phyloP scores from a whole-genome alignment of 2,329 filamentous ascomycete genomes.

The Botrytis elliptica region DNA sequence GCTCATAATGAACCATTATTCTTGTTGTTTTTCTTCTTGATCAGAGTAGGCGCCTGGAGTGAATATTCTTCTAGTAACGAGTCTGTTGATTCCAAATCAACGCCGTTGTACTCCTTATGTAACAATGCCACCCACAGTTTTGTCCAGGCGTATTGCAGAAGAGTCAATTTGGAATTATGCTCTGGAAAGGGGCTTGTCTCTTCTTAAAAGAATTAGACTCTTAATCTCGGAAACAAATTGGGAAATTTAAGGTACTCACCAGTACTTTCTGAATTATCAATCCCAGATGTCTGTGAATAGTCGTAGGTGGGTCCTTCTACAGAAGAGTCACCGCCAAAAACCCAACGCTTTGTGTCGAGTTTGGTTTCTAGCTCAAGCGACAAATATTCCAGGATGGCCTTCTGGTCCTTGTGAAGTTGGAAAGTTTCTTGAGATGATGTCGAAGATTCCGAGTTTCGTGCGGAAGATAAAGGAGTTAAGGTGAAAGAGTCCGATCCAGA shows the following conservation, averaged over 20 bases:
- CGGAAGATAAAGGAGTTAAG: neutral
- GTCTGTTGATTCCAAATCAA: neutral
- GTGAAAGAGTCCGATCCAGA: neutral
- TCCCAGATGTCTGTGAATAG: neutral
- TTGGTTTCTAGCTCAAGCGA: neutral
- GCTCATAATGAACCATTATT: slow-evolving; percentile 19
- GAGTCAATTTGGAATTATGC: neutral
- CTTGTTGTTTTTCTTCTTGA: neutral
- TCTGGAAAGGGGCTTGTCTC: neutral
- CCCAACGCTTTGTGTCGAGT: neutral
- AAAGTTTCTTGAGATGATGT: neutral
- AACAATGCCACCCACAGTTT: neutral
- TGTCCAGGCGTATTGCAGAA: neutral
- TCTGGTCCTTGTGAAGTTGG: neutral
- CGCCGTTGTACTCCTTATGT: neutral
- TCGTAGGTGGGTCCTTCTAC: neutral
- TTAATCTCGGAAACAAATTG: neutral
- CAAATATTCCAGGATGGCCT: neutral
- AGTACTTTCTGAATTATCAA: neutral
- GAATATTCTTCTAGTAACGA: neutral
- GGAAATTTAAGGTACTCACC: neutral
- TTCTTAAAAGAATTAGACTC: neutral
- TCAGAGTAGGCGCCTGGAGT: neutral
- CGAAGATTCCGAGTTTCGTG: neutral
- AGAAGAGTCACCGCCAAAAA: neutral